Conservation (phyloP, 768 basidiomycete genomes). For the Kwoniella dejecticola region DNA sequence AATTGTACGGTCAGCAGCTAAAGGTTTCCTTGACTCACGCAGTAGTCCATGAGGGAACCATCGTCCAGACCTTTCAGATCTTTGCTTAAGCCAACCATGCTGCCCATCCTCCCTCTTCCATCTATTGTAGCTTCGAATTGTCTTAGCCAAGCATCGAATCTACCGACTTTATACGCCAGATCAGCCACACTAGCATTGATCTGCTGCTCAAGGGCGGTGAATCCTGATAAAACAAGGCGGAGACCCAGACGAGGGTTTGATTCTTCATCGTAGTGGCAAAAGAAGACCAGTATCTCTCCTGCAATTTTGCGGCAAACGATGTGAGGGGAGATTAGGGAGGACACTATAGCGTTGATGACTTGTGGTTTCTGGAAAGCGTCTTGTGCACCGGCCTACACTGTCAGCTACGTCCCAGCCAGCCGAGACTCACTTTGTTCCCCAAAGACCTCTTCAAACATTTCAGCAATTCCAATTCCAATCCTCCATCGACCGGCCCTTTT, state of each 20-base stretch:
- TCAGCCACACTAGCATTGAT: constrained; percentile 35
- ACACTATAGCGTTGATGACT: constrained; percentile 76
- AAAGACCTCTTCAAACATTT: constrained; percentile 84
- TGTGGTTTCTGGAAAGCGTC: constrained; percentile 74
- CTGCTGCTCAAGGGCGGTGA: constrained; percentile 60
- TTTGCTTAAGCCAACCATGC: constrained; percentile 89
- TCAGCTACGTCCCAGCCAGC: constrained; percentile 13
- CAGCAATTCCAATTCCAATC: constrained; percentile 81
- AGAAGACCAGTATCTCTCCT: constrained; percentile 75
- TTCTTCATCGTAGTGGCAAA: constrained; percentile 66
- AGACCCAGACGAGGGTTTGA: constrained; percentile 60
- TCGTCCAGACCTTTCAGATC: constrained; percentile 64
- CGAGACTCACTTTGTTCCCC: constrained; percentile 60
- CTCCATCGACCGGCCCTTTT: constrained; percentile 62
- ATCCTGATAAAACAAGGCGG: constrained; percentile 69
- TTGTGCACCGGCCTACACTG: constrained; percentile 63
- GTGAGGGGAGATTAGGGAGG: constrained; percentile 78
- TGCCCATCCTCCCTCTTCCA: constrained; percentile 92
- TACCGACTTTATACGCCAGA: constrained; percentile 44
- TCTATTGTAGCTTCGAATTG: constrained; percentile 72
- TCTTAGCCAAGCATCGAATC: constrained; percentile 86
- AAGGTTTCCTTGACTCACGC: no score
- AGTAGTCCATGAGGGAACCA: constrained; percentile 60
- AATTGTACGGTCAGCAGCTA: no score
- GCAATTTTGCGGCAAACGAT: constrained; percentile 75